These are phyloP conservation scores for Drechslerella dactyloides DNA, from an alignment of 2,329 filamentous ascomycete genomes.

Conservation along the genomic window DNA sequence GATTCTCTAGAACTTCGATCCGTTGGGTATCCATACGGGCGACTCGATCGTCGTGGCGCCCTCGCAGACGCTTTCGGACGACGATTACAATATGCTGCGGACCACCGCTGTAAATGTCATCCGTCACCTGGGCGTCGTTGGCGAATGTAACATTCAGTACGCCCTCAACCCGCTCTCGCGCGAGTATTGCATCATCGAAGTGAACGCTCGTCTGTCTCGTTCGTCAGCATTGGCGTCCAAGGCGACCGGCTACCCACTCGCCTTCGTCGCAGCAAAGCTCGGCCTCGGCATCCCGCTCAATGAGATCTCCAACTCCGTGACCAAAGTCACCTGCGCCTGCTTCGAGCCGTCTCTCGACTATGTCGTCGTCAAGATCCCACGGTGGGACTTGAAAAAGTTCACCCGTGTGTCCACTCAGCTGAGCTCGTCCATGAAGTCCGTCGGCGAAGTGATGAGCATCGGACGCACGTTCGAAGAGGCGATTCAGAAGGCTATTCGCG, in stretches of 20 bases:
- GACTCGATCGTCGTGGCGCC: conserved; percentile 98
- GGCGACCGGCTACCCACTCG: conserved; percentile 92
- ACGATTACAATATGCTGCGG: conserved; percentile 98
- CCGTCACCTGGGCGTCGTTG: conserved; percentile 92
- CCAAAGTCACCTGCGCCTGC: conserved; percentile 92
- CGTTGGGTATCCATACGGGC: conserved; percentile 94
- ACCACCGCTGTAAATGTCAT: conserved; percentile 98
- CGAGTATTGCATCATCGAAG: conserved; percentile 99
- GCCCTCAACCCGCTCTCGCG: conserved; percentile 91
- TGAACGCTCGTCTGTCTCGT: conserved; percentile 93
- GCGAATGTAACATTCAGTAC: conserved; percentile 99
- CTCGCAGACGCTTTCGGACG: conserved; percentile 93
- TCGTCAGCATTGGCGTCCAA: conserved; percentile 96
- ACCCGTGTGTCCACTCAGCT: conserved; percentile 93
- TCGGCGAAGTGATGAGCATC: conserved; percentile 98
- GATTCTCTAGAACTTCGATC: conserved; percentile 78
- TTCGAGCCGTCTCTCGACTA: conserved; percentile 99
- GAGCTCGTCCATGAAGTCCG: conserved; percentile 99
- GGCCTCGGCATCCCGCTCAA: conserved; percentile 93
- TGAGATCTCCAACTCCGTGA: conserved; percentile 95
- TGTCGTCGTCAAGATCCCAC: conserved; percentile 96
- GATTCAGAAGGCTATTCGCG: conserved; percentile 95
- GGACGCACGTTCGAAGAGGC: conserved; percentile 96
- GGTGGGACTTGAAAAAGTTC: conserved; percentile 99
- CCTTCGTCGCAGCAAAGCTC: conserved; percentile 95